Base-by-base conservation (phyloP, 2,329 filamentous ascomycete species). In the Diaporthe australafricana region DNA sequence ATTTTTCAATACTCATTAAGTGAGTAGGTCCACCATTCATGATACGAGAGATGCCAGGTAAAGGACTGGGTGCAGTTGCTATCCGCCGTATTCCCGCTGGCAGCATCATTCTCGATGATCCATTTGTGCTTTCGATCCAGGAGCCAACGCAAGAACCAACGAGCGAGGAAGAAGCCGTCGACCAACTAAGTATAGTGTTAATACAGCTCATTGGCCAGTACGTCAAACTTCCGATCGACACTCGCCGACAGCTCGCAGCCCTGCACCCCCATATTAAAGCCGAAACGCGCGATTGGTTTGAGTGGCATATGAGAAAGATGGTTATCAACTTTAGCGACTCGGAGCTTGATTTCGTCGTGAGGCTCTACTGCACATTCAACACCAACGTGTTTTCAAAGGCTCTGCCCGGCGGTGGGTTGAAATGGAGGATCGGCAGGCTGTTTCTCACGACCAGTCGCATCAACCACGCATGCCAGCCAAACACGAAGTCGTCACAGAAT, bases 401-500 rank as follows among this genome's bases (percentile, higher is more conserved):
- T 3, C 17, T 40, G 22, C 57, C 68, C 3, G 57, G 68, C 6
- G 40, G 27, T 5, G 50, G 50, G 0, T 38, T 53, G 11, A 38
- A 50, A 2, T 62, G 68, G 56, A 63, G 68, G 47, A 25, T 70
- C 35, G 56, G 68, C 17, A 27, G 68, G 27, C 35, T 70, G 0
- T 70, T 70, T 17, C 57, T 70, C 1, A 63, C 48, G 8, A 70
- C 68, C 9, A 65, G 56, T 20, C 56, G 68, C 14, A 48, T 70
- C 56, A 70, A 70, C 57, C 68, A 70, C n/a, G 57, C 57, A 7
- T 70, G 68, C 38, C 48, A 62, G 32, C 56, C 68, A n/a, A 70
- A 70, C 3, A 32, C 47, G 16, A 63, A 48, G 25, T 70, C 68
- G n/a, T 65, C 32, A 27, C 68, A 70, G 38, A 70, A 57, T 20